Base-by-base conservation (phyloP, 768 basidiomycete genomes). In the Coprinopsis sp. region DNA sequence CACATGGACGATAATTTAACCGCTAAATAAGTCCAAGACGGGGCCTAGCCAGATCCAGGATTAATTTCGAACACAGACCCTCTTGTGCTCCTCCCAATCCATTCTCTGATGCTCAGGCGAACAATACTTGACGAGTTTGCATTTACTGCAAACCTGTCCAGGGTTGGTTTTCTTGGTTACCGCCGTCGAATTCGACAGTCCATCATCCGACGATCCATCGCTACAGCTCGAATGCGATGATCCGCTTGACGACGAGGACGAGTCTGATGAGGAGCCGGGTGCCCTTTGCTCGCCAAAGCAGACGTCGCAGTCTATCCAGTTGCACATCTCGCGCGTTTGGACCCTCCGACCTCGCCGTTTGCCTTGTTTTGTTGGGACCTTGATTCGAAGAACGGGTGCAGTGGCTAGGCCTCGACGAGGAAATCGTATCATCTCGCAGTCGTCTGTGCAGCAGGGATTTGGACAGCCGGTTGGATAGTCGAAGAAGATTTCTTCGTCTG, bases 361-460 rank as follows among this genome's bases (percentile, higher is more conserved):
- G 13, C 50, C 43, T 11, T 55, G 52, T 16, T 46, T 49, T 18
- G 38, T 44, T 13, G 29, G 24, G 24, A 46, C 41, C 53, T 77
- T 79, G 56, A 85, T 72, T 33, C 81, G 72, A 28, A 88, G 71
- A 33, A 87, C 69, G 3, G 74, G 74, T 4, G 86, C 85, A 2
- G 68, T 71, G 46, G 81, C 79, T 18, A 76, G 55, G 2, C 86
- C 85, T 46, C 73, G 68, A 46, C 85, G 69, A 2, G 86, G 86
- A 52, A 88, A 88, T 40, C 85, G 80, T 55, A 88, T 82, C 77
- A 87, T 84, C 64, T 88, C 85, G 59, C 85, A 88, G 59, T 88
- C 84, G 51, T 88, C 85, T 27, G 77, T 83, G 61, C 86, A 88
- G 56, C 80, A 84, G 1, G 82, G 84, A 48, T 86, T 88, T 24